A percentile compares a stretch with the other conserved stretches of the same genome.
Evolutionary conservation across 2,329 filamentous ascomycete genomes (phyloP).

Genomic region (Knufia fluminis): DNA sequence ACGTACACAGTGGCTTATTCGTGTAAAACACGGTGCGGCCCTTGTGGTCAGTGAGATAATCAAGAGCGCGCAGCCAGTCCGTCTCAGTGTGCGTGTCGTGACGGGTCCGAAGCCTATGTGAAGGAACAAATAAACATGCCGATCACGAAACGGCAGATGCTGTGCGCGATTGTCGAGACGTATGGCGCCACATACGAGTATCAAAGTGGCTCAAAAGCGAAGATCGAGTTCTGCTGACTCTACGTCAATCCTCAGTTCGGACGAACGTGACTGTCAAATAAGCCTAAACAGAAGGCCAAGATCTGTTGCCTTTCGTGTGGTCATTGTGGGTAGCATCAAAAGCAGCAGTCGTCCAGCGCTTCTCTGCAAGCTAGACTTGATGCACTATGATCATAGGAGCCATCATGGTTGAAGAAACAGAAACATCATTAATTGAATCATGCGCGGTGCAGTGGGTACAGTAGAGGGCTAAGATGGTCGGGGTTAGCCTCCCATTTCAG

Average conservation of each 20-base stretch:
- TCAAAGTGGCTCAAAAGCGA: neutral
- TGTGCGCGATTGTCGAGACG: neutral
- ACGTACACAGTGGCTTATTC: neutral
- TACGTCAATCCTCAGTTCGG: neutral
- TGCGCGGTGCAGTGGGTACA: slow-evolving; percentile 1
- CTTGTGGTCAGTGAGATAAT: neutral
- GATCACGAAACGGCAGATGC: neutral
- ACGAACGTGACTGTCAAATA: neutral
- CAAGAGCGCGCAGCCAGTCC: neutral
- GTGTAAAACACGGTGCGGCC: neutral
- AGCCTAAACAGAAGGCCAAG: neutral
- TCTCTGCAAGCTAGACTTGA: neutral
- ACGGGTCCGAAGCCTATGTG: neutral
- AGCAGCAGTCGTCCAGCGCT: neutral
- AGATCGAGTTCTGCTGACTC: neutral
- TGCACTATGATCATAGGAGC: neutral
- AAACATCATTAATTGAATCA: slow-evolving; percentile 1
- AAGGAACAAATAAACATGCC: neutral
- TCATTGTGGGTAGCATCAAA: neutral
- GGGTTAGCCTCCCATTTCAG: neutral
- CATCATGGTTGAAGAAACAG: neutral
- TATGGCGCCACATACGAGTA: neutral
- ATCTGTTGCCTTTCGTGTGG: neutral
- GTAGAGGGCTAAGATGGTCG: neutral
- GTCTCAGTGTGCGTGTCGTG: neutral